Percentiles rank a stretch among this genome's conserved stretches.
phyloP scores from a whole-genome alignment of 768 basidiomycete genomes.

The Naematelia aurantialba region DNA sequence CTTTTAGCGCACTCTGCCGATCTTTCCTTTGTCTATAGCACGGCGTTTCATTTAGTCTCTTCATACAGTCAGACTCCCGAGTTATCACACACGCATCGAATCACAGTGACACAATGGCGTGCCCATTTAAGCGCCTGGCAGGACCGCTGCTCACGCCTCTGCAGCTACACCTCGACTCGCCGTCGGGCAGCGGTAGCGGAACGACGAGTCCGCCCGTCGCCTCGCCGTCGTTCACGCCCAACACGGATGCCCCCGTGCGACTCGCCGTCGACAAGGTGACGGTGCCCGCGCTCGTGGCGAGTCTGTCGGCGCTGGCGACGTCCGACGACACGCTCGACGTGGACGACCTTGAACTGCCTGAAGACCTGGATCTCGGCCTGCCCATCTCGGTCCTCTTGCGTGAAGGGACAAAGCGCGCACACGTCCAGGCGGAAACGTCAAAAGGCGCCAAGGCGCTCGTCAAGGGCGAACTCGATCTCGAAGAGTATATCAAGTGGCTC shows the following conservation, averaged over 20 bases:
- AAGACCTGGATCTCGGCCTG: conserved; percentile 39
- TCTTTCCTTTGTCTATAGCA: too few relatives aligned
- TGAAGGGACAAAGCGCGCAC: conserved; percentile 55
- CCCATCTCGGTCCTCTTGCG: conserved; percentile 53
- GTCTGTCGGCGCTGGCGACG: not conserved
- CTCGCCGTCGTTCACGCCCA: conserved; percentile 37
- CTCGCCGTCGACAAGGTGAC: not conserved
- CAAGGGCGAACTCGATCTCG: conserved; percentile 59
- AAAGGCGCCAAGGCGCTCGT: conserved; percentile 60
- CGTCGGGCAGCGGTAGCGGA: too few relatives aligned
- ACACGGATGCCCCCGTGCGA: conserved; percentile 11
- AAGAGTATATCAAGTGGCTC: conserved; percentile 67
- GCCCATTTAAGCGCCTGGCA: too few relatives aligned
- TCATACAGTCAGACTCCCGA: too few relatives aligned
- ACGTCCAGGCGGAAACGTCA: conserved; percentile 61
- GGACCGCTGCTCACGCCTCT: too few relatives aligned
- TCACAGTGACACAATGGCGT: too few relatives aligned
- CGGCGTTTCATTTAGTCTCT: too few relatives aligned
- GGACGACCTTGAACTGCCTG: conserved; percentile 19
- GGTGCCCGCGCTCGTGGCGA: conserved; percentile 6
- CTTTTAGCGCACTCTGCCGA: too few relatives aligned
- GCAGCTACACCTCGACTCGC: too few relatives aligned
- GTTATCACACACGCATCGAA: too few relatives aligned
- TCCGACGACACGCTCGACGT: too few relatives aligned
- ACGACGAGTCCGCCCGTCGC: too few relatives aligned